These are phyloP conservation scores for Paxillus involutus DNA, from an alignment of 768 basidiomycete genomes.

Conservation along the genomic window DNA sequence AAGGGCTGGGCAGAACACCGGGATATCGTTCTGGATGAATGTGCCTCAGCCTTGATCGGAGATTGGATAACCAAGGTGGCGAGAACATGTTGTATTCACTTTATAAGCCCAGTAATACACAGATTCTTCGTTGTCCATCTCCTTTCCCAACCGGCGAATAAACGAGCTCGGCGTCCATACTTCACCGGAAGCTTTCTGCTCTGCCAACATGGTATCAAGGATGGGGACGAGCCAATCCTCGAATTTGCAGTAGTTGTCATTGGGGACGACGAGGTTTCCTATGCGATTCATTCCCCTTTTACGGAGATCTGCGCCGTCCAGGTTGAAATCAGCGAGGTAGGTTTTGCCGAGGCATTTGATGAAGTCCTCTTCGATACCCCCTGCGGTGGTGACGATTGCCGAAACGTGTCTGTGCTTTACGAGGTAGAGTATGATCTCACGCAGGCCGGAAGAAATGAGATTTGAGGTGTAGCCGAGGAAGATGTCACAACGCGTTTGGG, in stretches of 20 bases:
- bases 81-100: conserved; percentile 52
- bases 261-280: conserved; percentile 94
- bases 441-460: conserved; percentile 94
- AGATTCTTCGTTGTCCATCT: conserved; percentile 95
- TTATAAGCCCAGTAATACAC: conserved; percentile 99
- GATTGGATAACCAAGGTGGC: conserved; percentile 9
- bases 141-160: conserved; percentile 91
- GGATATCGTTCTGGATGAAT: conserved; percentile 84
- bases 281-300: conserved; percentile 94
- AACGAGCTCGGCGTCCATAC: conserved; percentile 96
- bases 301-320: conserved; percentile 87
- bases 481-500: conserved; percentile 76
- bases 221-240: conserved; percentile 99
- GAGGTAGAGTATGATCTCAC: conserved; percentile 89
- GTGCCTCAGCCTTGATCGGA: conserved; percentile 24
- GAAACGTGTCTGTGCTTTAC: conserved; percentile 91
- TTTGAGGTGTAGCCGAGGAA: conserved; percentile 99
- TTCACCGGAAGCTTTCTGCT: conserved; percentile 69
- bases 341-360: conserved; percentile 99
- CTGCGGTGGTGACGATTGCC: conserved; percentile 94
- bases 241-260: conserved; percentile 99
- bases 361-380: conserved; percentile 98
- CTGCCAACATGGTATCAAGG: conserved; percentile 83
- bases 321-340: conserved; percentile 89
- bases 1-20: conserved; percentile 96